Evolutionary conservation across 1,139 yeast species (phyloP).

Genomic region (Debaryomyces singareniensis): DNA sequence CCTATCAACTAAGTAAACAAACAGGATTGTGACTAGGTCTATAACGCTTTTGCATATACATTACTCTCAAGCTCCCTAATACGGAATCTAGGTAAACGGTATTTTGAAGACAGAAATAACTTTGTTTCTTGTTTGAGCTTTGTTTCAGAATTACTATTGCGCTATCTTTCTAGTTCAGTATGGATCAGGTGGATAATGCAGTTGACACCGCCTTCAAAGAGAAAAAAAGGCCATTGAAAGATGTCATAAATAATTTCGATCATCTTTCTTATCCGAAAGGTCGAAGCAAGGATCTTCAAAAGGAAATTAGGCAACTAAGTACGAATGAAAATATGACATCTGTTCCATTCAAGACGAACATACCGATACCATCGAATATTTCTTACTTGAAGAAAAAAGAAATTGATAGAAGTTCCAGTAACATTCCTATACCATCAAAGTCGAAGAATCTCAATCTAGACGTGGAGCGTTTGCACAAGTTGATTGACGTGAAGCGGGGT

Average conservation of each 20-base stretch:
- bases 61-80: too few relatives aligned
- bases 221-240: slow-evolving; percentile 1
- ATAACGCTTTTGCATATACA: too few relatives aligned
- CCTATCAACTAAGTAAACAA: too few relatives aligned
- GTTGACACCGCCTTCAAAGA: not conserved
- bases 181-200: not conserved
- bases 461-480: slow-evolving; percentile 6
- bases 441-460: slow-evolving; percentile 4
- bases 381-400: slow-evolving; percentile 4
- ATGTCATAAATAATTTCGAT: not conserved
- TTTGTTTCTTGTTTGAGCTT: too few relatives aligned
- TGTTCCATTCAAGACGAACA: slow-evolving; percentile 4
- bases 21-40: too few relatives aligned
- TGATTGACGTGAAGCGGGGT: slow-evolving; percentile 6
- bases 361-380: slow-evolving; percentile 6
- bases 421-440: slow-evolving; percentile 6
- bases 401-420: slow-evolving; percentile 4
- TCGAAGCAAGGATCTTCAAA: slow-evolving; percentile 7
- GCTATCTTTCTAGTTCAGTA: too few relatives aligned
- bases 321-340: slow-evolving; percentile 3
- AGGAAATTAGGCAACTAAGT: slow-evolving; percentile 12
- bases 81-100: too few relatives aligned
- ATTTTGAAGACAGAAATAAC: too few relatives aligned
- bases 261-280: not conserved
- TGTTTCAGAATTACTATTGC: too few relatives aligned